Base-by-base conservation (phyloP, 2,329 filamentous ascomycete species). In the Chrysoporthe puriensis region DNA sequence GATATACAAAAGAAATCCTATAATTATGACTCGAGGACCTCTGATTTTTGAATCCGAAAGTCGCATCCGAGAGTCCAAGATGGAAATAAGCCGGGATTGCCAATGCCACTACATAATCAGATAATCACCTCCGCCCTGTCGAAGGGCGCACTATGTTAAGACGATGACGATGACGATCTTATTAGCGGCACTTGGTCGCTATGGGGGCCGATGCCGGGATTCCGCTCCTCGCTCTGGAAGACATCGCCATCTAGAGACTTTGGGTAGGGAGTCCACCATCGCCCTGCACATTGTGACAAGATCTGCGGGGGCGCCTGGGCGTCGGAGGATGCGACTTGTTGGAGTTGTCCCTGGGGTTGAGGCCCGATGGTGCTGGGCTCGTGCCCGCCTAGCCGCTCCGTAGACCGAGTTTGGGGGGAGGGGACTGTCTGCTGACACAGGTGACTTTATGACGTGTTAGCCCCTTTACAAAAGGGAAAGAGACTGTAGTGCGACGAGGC, bases 391-490 rank as follows among this genome's bases (percentile, higher is more conserved):
- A 57, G 54, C 40, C 34, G 34, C 54, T 32, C 3, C 9, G 9
- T 9, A 40, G 34, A 36, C 54, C 34, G 54, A 57, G 54, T 13
- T 34, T n/a, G 54, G 54, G 16, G 18, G 34, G 16, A 40, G 18
- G 3, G 4, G 34, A 34, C 21, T 16, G 26, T 54, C 50, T 52
- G 6, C 50, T 26, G 26, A 52, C 50, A 21, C 50, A 52, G 50
- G 50, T 52, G 50, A 52, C 21, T 52, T 26, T 43, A 26, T 61
- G 59, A 61, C 59, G 59, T 61, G 59, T 61, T 46, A 34, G 26
- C 14, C 59, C 59, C 59, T 46, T 42, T 18, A 11, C 42, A 36
- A 43, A 40, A 44, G 13, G 36, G 57, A 40, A 44, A 44, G 26
- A 54, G 50, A 34, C 54, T 40, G 8, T 57, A 40, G 34, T 8